A percentile compares a stretch with the other conserved stretches of the same genome.
Conservation (phyloP, 176 grass and related monocot genomes). For the Eleusine indica region DNA sequence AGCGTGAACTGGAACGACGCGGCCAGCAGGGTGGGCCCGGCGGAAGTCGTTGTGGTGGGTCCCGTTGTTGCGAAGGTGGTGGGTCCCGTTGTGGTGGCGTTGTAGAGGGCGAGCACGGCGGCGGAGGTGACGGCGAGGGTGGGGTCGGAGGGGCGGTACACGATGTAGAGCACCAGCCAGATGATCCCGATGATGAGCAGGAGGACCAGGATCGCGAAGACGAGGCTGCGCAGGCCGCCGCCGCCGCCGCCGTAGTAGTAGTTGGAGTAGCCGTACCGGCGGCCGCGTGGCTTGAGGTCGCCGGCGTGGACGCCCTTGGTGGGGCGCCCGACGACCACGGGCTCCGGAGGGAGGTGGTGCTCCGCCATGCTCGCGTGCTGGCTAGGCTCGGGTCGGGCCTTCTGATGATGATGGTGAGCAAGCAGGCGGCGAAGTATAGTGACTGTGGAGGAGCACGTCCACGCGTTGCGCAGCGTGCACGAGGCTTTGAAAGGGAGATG, state of each 20-base stretch:
- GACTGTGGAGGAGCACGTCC: neutral
- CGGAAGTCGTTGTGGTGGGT: neutral
- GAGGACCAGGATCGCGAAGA: conserved; percentile 30
- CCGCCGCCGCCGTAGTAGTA: neutral
- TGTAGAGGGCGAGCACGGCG: conserved; percentile 65
- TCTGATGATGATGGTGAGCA: neutral
- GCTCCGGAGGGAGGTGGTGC: conserved; percentile 54
- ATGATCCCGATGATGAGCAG: conserved; percentile 42
- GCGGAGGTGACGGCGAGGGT: conserved; percentile 58
- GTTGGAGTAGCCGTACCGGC: conserved; percentile 36
- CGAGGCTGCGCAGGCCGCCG: conserved; percentile 15
- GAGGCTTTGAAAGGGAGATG: neutral
- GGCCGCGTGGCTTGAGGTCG: conserved; percentile 36
- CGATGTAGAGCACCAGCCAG: conserved; percentile 68
- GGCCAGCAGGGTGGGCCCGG: conserved; percentile 30
- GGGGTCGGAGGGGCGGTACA: conserved; percentile 60
- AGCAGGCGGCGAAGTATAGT: neutral
- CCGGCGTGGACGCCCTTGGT: conserved; percentile 31
- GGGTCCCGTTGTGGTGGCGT: conserved; percentile 16
- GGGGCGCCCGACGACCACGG: neutral
- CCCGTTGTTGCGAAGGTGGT: neutral
- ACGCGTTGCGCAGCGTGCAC: too few species aligned
- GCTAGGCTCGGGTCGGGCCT: neutral
- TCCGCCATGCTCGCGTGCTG: conserved; percentile 22
- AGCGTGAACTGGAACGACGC: conserved; percentile 71